phyloP scores from a whole-genome alignment of 805 yeast species.

The Kodamaea kaohsiungensis region DNA sequence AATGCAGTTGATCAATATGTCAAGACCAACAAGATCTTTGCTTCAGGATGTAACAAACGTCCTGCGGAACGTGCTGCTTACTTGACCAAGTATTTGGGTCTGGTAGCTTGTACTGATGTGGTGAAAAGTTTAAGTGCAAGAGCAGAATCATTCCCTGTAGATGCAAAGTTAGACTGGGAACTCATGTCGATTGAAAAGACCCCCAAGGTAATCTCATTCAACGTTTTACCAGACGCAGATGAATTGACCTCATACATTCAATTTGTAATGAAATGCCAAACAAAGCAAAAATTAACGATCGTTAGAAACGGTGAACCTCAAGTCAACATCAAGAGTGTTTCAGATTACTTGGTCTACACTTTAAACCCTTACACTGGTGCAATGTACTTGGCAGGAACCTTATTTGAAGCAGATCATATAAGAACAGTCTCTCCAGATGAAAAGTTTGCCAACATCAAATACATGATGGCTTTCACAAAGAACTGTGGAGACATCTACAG shows the following conservation, averaged over 20 bases:
- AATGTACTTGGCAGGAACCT: slow-evolving; percentile 39
- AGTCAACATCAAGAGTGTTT: slow-evolving; percentile 29
- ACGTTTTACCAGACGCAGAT: slow-evolving; percentile 56
- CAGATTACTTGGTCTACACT: slow-evolving; percentile 40
- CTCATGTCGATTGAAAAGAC: slow-evolving; percentile 64
- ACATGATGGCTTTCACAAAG: slow-evolving; percentile 28
- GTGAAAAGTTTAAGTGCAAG: slow-evolving; percentile 33
- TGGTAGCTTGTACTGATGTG: slow-evolving; percentile 36
- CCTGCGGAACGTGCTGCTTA: slow-evolving; percentile 39
- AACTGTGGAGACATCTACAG: slow-evolving; percentile 43
- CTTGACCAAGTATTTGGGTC: slow-evolving; percentile 40
- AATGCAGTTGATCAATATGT: slow-evolving; percentile 76
- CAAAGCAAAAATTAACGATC: slow-evolving; percentile 38
- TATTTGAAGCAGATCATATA: slow-evolving; percentile 38
- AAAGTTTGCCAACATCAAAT: slow-evolving; percentile 17
- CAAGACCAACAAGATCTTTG: slow-evolving; percentile 80
- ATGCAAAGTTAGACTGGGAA: slow-evolving; percentile 71
- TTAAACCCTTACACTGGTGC: slow-evolving; percentile 41
- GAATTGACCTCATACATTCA: slow-evolving; percentile 41
- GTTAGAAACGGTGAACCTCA: slow-evolving; percentile 20
- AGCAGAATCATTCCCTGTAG: slow-evolving; percentile 50
- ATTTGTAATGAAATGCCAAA: slow-evolving; percentile 36
- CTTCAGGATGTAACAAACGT: slow-evolving; percentile 44
- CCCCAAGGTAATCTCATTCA: slow-evolving; percentile 74
- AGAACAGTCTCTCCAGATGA: slow-evolving; percentile 41